Conservation (phyloP, 352 stramenopile species). For the Phytophthora tubulina region DNA sequence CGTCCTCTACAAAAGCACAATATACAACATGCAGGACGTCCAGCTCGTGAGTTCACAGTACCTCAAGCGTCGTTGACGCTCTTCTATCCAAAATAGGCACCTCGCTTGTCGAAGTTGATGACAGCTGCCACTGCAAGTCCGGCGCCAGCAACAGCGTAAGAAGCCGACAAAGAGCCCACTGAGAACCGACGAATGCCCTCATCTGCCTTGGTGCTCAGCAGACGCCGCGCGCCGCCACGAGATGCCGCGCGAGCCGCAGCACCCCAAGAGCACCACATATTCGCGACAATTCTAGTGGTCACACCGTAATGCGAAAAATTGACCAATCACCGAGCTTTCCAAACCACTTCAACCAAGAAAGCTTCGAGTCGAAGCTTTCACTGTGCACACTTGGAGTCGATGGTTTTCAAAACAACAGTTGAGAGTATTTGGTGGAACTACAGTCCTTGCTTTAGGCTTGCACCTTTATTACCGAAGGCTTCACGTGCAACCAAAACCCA, state of each 20-base stretch:
- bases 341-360: slow-evolving; percentile 5
- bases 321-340: slow-evolving; percentile 24
- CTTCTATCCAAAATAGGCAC: slow-evolving; percentile 12
- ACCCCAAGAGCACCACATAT: slow-evolving; percentile 41
- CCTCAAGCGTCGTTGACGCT: neutral
- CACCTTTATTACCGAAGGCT: too few relatives aligned
- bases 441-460: too few relatives aligned
- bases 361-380: neutral
- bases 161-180: slow-evolving; percentile 24
- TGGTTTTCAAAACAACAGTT: too few relatives aligned
- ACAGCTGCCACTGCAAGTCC: slow-evolving; percentile 36
- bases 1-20: slow-evolving; percentile 24
- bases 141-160: slow-evolving; percentile 33
- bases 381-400: too few relatives aligned
- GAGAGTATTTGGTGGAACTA: too few relatives aligned
- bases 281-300: slow-evolving; percentile 27
- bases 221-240: slow-evolving; percentile 5
- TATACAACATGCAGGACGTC: neutral
- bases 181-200: neutral
- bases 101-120: slow-evolving; percentile 30
- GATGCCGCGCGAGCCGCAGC: slow-evolving; percentile 2
- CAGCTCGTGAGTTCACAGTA: neutral
- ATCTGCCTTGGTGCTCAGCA: slow-evolving; percentile 5
- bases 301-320: slow-evolving; percentile 11
- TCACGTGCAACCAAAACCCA: too few relatives aligned